phyloP scores from a whole-genome alignment of 2,329 filamentous ascomycete genomes.

The Lomentospora prolificans region DNA sequence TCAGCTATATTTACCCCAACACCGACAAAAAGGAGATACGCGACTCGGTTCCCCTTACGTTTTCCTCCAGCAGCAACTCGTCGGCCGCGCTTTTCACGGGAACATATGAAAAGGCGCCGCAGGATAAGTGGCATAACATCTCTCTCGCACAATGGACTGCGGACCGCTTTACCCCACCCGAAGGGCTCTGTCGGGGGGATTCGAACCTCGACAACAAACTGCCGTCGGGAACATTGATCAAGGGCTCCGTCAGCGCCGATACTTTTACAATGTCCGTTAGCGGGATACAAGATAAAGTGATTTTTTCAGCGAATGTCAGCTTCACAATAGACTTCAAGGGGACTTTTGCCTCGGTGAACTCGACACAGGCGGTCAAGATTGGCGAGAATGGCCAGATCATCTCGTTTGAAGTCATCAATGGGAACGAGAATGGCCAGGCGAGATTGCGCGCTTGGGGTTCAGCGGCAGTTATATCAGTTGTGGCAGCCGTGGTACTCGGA shows the following conservation, averaged over 20 bases:
- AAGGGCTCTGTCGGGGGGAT: not conserved
- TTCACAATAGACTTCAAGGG: constrained; percentile 2
- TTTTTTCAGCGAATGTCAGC: not conserved
- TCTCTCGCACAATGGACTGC: not conserved
- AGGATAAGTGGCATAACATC: not conserved
- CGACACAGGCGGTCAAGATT: constrained; percentile 1
- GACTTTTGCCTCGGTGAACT: not conserved
- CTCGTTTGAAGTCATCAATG: not conserved
- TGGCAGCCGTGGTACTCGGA: not conserved
- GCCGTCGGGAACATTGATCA: not conserved
- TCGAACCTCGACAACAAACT: not conserved
- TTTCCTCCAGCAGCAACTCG: not conserved
- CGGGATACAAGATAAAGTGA: not conserved
- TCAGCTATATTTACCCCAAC: not conserved
- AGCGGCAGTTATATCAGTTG: not conserved
- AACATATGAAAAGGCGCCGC: not conserved
- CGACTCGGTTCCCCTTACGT: not conserved
- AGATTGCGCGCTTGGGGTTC: not conserved
- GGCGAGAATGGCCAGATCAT: not conserved
- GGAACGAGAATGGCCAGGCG: not conserved
- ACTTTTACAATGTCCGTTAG: not conserved
- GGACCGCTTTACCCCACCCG: not conserved
- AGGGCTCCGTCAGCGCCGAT: not conserved
- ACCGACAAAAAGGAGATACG: not conserved
- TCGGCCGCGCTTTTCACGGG: not conserved